Evolutionary conservation across 148 eudicot species (phyloP), one percentile per base, ranked within the genome.

Genomic region (Diospyros kaki): DNA sequence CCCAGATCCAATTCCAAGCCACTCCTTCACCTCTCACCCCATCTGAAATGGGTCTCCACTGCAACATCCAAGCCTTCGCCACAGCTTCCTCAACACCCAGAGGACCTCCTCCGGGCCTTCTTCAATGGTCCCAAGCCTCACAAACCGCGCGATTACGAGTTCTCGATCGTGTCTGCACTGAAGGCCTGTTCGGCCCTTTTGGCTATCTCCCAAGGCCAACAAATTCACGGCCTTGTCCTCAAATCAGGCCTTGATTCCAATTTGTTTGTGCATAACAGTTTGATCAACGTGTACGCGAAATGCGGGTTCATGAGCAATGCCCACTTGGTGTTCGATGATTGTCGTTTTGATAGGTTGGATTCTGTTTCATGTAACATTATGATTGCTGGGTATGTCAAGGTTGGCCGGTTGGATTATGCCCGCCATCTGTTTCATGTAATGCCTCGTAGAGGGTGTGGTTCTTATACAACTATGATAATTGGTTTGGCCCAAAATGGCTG

Each of bases 401-500:
- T n/a, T 61, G 86, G 96, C 1, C 46, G 17, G 56, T 71, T 92
- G 79, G 83, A 74, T 43, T 81, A 87, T 73, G 98, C 98, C 6
- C 78, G 83, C 55, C 72, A 84, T 42, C 61, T 95, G 91, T 95
- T 95, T 77, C 96, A 82, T 81, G 71, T 53, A 84, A 89, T 95
- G 97, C 83, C 86, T 64, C 78, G 50, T 0, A 95, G 64, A 79
- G 86, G 87, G 3, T 84, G 90, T 78, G 89, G 90, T 74, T 84
- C 94, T 18, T 95, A 89, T 75, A 92, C 97, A 6, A 90, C 94
- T 6, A 85, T 95, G 93, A 90, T 95, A 66, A 80, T 85, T 89
- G 98, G 96, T 18, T 85, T 92, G 76, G 87, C 83, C 2, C 84
- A 79, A 74, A 80, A 75, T 74, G 85, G 60, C 54, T 80, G 66